Evolutionary conservation across 2,329 filamentous ascomycete species (phyloP), one percentile per base, ranked within the genome.

Genomic region (Colletotrichum sp.): DNA sequence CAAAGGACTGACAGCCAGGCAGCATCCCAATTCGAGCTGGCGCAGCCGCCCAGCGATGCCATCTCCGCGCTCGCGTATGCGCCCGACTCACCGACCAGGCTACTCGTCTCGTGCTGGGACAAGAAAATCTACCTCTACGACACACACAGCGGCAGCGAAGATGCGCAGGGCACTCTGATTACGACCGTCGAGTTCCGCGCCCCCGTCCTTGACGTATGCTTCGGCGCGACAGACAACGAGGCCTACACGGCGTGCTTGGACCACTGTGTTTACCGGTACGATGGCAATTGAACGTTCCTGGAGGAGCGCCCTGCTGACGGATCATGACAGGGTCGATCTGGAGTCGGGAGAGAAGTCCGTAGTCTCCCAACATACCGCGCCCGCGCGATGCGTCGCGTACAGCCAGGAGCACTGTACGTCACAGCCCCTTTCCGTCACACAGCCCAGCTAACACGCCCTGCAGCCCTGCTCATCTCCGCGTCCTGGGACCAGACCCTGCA

Each of bases 61-160:
- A 94, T 99, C 81, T 98, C 96, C 64, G 90, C 95, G 28, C 88
- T 99, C 81, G 92, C 92, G 82, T 99, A 98, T 89, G 95, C 96
- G 78, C 95, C 95, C 43, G 87, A 90, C 77, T 92, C 93, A n/a
- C 90, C 93, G 4, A 92, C 90, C 70, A 94, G 93, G 80, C 90
- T 99, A 48, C 91, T 98, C n/a, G 96, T 96, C 80, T 94, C 96
- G 13, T 98, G 96, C 72, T 99, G 97, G 97, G 96, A 99, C 86
- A 95, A 93, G 85, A 92, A 95, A 83, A 92, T 98, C 72, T 98
- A 98, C 85, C 89, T 96, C 68, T 99, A 99, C 89, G 95, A 98
- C 82, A 90, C 94, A 75, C 86, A 88, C 21, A 85, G 85, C 61
- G 87, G 87, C 77, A 90, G 90, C 72, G 90, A 91, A 26, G 89